These are phyloP conservation scores for Crithidia expoeki DNA, from an alignment of 208 protist species.

Conservation along the genomic window DNA sequence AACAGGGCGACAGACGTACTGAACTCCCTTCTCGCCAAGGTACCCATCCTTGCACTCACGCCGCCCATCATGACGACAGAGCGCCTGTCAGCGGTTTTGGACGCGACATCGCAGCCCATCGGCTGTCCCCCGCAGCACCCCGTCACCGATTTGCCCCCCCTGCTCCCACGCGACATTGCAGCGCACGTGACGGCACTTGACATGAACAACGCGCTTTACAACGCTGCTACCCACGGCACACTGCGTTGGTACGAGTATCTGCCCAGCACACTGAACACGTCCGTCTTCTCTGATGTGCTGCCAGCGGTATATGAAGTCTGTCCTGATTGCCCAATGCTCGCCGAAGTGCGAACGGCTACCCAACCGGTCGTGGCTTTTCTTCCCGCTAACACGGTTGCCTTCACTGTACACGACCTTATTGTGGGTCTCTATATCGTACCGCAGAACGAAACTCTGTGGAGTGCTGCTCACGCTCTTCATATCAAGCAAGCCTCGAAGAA, in stretches of 20 bases:
- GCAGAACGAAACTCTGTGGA: not conserved
- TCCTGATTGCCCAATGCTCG: constrained; percentile 50
- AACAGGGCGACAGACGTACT: constrained; percentile 28
- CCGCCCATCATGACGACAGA: constrained; percentile 42
- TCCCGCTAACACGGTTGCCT: constrained; percentile 1
- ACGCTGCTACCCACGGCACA: constrained; percentile 12
- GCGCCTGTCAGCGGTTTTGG: constrained; percentile 27
- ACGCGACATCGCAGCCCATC: constrained; percentile 10
- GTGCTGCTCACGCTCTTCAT: not conserved
- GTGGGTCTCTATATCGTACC: constrained; percentile 36
- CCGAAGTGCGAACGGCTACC: constrained; percentile 10
- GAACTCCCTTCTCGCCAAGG: constrained; percentile 16
- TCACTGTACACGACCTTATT: constrained; percentile 22
- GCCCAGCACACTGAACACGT: constrained; percentile 46
- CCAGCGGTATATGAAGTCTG: constrained; percentile 58
- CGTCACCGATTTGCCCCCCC: constrained; percentile 4
- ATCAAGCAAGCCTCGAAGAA: not conserved
- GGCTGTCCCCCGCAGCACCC: constrained; percentile 7
- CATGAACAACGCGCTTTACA: constrained; percentile 51
- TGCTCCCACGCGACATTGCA: constrained; percentile 35
- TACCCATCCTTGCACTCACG: constrained; percentile 16
- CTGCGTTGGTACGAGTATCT: constrained; percentile 10
- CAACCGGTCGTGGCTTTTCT: constrained; percentile 12
- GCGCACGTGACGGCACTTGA: constrained; percentile 23
- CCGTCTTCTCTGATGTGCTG: constrained; percentile 51